Evolutionary conservation across 306 rosid species (phyloP), one percentile per base, ranked within the genome.

Genomic region (Heteromeles arbutifolia): DNA sequence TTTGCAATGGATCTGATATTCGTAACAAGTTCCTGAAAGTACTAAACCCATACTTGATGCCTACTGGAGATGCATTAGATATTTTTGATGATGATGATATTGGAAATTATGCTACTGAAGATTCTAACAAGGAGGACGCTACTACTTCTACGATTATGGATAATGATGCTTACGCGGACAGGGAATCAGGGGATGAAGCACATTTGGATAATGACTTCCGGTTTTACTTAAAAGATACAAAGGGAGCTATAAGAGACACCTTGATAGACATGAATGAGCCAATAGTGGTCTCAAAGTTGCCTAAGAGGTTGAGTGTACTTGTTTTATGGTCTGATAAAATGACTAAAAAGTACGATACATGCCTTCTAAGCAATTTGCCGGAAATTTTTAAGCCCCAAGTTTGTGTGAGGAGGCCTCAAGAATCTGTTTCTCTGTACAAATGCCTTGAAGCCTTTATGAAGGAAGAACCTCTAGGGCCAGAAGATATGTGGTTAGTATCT

Each of bases 391-490:
- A 80, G 78, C 78, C 82, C 72, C 84, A 54, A 45, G 17, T 28
- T 45, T 45, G 71, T 41, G 9, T 78, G 21, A 71, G 70, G 82
- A 86, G 74, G 82, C 77, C 78, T 26, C 91, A 86, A 84, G 98
- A 91, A 56, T 87, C 92, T 5, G 77, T 89, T 70, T 87, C 91
- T 81, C 71, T 93, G 48, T 88, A 84, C 83, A 83, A 89, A 80
- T 91, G 98, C 85, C 93, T 93, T 58, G 96, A 91, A 83, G 91
- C 96, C 67, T 93, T 91, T 80, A 85, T 88, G 85, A 91, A 85
- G 85, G 93, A 86, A 84, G 98, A 93, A 73, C 98, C 97, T 67
- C 83, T 91, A 50, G 97, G 97, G 74, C 97, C 90, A 29, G 93
- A 89, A 43, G 90, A 93, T 79, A 93, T 88, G 97, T 93, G 98